Base-by-base conservation (phyloP, 495 filamentous ascomycete species). In the Penicillium cataractarum region DNA sequence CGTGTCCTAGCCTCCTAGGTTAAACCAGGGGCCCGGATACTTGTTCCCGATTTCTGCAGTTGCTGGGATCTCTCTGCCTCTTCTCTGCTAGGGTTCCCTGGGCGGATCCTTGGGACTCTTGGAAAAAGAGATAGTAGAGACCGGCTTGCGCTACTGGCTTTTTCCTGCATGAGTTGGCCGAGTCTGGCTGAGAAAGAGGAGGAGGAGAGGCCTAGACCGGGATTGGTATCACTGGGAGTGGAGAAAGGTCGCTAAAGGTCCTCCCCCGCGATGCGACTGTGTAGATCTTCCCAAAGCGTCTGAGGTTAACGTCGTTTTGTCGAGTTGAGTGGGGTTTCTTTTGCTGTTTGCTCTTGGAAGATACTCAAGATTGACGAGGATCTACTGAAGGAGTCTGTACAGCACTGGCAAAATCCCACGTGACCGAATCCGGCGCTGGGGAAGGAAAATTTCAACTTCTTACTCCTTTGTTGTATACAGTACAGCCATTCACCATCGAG, bases 181-280 rank as follows among this genome's bases (percentile, higher is more conserved):
- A 12, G 37, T 21, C 22, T 21, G 31, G 53, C 35, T 37, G 19
- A 10, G 22, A 24, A 21, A 17, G 33, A 24, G 54, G 21, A 22
- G 17, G 9, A 8, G 27, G 21, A 29, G 54, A 60, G 51, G 64
- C 57, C 64, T 63, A 66, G 64, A 66, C 56, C 64, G 44, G 53
- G 13, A 24, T 22, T 35, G 29, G 51, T 60, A 39, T 60, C 57
- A 60, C 33, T 39, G n/a, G 50, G 26, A 55, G 53, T 59, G 64
- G 59, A 57, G 64, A 37, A 57, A 7, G 15, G 39, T 48, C 31
- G 22, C 35, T 6, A 61, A 13, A 9, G 55, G 33, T 24, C 33
- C 35, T 58, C 61, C 57, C 65, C 61, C 57, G 48, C 65, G 65
- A 67, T 61, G 58, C 48, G 65, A 67, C 65, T 42, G 19, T 29